Conservation (phyloP, 2,329 filamentous ascomycete species). For the Beauveria brongniartii region DNA sequence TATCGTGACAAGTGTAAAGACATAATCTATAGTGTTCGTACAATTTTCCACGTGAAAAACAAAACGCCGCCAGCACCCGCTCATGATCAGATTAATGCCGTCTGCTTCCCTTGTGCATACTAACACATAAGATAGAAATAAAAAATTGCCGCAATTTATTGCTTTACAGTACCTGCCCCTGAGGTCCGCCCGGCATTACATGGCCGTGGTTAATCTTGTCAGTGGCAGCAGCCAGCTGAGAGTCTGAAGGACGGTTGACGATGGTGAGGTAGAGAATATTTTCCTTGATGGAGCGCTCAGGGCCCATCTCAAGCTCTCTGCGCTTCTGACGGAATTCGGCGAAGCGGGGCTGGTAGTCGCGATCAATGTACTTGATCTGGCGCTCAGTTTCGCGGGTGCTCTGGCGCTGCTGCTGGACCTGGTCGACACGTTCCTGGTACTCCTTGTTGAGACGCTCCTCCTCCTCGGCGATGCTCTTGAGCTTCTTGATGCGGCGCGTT, state of each 20-base stretch:
- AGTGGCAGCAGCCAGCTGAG: slow-evolving; percentile 11
- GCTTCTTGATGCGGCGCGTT: slow-evolving; percentile 8
- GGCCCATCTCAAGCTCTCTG: slow-evolving; percentile 11
- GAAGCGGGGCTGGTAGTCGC: slow-evolving; percentile 11
- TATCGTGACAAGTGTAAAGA: not conserved
- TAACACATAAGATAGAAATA: not conserved
- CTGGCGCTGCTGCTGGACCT: slow-evolving; percentile 10
- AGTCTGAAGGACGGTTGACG: slow-evolving; percentile 12
- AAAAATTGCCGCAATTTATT: not conserved
- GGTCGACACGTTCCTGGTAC: slow-evolving; percentile 11
- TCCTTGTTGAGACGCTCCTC: slow-evolving; percentile 10
- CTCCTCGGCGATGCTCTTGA: slow-evolving; percentile 7
- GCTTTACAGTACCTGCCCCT: not conserved
- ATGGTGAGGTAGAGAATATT: slow-evolving; percentile 12
- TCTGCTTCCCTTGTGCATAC: not conserved
- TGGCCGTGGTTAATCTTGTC: slow-evolving; percentile 9
- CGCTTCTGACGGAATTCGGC: slow-evolving; percentile 9
- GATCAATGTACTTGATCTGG: slow-evolving; percentile 11
- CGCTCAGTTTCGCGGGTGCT: slow-evolving; percentile 10
- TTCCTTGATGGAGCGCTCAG: slow-evolving; percentile 12
- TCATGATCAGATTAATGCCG: not conserved
- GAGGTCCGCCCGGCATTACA: slow-evolving; percentile 1
- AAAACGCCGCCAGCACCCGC: slow-evolving; percentile 8
- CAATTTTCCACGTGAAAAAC: not conserved
- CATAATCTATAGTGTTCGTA: not conserved